Conservation (phyloP, 1,139 yeast species). For the Taphrina deformans region DNA sequence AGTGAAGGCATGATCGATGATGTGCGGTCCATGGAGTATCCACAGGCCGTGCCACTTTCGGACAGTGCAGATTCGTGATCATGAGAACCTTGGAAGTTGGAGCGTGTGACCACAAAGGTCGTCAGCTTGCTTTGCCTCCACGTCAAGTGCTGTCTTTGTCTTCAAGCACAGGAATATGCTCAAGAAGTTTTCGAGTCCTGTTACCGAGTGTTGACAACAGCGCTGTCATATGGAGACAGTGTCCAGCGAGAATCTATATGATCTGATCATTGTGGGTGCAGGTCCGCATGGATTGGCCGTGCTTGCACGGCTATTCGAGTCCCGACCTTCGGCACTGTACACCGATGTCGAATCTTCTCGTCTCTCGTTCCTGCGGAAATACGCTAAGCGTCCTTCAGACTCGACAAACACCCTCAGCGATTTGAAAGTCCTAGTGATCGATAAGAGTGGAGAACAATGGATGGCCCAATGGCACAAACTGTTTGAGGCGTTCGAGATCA, state of each 20-base stretch:
- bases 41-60: no score
- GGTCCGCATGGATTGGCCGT: conserved; percentile 17
- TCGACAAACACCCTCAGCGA: background rate
- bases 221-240: conserved; percentile 4
- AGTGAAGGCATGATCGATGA: no score
- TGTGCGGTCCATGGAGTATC: no score
- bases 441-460: conserved; percentile 33
- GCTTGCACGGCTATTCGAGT: conserved; percentile 3
- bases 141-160: no score
- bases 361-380: conserved; percentile 1
- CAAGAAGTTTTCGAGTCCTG: no score
- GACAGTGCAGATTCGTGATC: no score
- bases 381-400: background rate
- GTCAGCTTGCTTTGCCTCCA: background rate
- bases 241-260: conserved; percentile 6
- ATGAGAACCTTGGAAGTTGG: conserved; percentile 6
- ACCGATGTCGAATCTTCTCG: conserved; percentile 15
- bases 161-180: no score
- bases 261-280: conserved; percentile 15
- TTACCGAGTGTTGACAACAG: no score
- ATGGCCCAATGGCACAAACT: conserved; percentile 54
- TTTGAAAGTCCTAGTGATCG: conserved; percentile 1
- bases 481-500: conserved; percentile 51
- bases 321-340: conserved; percentile 10
- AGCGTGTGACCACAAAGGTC: conserved; percentile 2